Percentiles rank a stretch among this genome's conserved stretches.
Conservation (phyloP, 345 rosid genomes). For the Ceriops tagal region DNA sequence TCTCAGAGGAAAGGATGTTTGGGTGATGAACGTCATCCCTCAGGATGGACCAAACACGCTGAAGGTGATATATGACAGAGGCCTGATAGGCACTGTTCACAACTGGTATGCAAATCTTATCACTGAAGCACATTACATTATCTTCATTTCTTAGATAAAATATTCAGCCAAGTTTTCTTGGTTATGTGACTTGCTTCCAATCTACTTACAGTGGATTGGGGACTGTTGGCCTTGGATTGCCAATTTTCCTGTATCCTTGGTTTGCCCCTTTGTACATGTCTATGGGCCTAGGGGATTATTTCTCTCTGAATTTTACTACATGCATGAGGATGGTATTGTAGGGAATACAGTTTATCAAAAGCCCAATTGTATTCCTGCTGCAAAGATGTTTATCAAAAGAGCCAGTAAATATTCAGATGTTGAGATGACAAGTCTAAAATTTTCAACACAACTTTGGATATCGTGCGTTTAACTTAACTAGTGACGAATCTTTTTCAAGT, state of each 20-base stretch:
- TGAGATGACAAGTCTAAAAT: background rate
- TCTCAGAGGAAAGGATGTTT: conserved; percentile 61
- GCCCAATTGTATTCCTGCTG: background rate
- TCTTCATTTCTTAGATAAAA: background rate
- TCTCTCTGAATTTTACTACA: too few relatives aligned
- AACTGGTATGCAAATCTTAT: conserved; percentile 48
- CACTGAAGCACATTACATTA: background rate
- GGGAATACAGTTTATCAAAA: background rate
- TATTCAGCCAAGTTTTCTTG: background rate
- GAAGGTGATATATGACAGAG: conserved; percentile 75
- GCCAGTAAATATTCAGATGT: too few relatives aligned
- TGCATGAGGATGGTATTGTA: too few relatives aligned
- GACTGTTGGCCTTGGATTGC: background rate
- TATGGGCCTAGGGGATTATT: too few relatives aligned
- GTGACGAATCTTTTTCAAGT: background rate
- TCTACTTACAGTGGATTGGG: background rate
- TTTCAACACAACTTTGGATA: background rate
- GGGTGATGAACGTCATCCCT: conserved; percentile 86
- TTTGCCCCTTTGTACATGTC: too few relatives aligned
- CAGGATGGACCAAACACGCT: conserved; percentile 74
- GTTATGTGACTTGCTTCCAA: background rate
- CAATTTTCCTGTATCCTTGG: background rate
- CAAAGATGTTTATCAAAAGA: background rate
- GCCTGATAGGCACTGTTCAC: conserved; percentile 69
- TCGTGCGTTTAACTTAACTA: background rate